Conservation (phyloP, 2,329 filamentous ascomycete species). For the Paecilomyces dactylethromorphus region DNA sequence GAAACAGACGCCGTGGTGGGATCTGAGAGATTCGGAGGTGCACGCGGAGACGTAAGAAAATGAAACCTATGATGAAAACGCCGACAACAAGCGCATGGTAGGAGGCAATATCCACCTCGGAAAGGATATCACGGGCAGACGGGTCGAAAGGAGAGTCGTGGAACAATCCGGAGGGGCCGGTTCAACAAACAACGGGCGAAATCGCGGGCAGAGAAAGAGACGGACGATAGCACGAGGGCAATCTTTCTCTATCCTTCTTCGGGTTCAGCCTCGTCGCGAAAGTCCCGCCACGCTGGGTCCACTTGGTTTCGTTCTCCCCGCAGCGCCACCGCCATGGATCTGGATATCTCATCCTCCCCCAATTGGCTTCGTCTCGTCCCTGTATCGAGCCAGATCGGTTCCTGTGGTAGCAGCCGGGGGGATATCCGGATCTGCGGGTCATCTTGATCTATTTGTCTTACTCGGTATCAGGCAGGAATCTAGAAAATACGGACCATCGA, state of each 20-base stretch:
- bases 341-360: not conserved
- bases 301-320: not conserved
- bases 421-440: not conserved
- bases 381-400: slow-evolving; percentile 1
- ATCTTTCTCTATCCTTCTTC: not conserved
- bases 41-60: slow-evolving; percentile 3
- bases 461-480: not conserved
- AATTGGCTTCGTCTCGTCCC: slow-evolving; percentile 15
- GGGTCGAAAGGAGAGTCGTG: not conserved
- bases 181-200: not conserved
- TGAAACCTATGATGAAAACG: not conserved
- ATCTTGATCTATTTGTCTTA: not conserved
- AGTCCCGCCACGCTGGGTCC: not conserved
- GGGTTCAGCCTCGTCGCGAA: not conserved
- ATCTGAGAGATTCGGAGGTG: slow-evolving; percentile 2
- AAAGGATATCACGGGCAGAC: not conserved
- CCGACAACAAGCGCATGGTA: not conserved
- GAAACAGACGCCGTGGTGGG: not conserved
- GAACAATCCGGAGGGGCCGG: not conserved
- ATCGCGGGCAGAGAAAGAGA: not conserved
- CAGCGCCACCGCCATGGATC: not conserved
- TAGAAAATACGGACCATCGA: not conserved
- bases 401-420: not conserved
- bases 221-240: not conserved
- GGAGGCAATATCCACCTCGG: not conserved